phyloP scores from a whole-genome alignment of 176 grass and related monocot genomes.

The Musa beccarii region DNA sequence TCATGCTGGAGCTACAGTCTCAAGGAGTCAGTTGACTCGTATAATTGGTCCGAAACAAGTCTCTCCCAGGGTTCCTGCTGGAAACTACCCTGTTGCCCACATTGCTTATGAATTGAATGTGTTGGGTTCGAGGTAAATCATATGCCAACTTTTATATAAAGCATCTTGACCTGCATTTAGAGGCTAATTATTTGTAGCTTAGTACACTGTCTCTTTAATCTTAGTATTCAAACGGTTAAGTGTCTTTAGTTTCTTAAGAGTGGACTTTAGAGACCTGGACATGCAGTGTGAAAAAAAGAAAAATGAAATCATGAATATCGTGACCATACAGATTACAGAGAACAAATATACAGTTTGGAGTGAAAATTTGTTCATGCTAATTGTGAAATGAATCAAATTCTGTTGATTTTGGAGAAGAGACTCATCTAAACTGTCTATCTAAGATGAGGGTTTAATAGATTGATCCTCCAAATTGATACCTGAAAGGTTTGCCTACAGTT shows the following conservation, averaged over 20 bases:
- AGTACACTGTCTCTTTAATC: not conserved
- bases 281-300: not conserved
- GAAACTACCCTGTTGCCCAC: constrained; percentile 60
- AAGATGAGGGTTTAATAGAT: no score
- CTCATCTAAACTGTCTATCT: no score
- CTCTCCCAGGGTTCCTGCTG: constrained; percentile 57
- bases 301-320: not conserved
- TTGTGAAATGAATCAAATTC: no score
- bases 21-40: constrained; percentile 36
- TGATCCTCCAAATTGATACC: no score
- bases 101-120: constrained; percentile 66
- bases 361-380: no score
- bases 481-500: no score
- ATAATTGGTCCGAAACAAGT: constrained; percentile 67
- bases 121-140: constrained; percentile 63
- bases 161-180: not conserved
- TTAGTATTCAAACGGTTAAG: not conserved
- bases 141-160: not conserved
- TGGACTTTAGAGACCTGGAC: not conserved
- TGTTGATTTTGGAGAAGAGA: no score
- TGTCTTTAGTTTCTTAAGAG: not conserved
- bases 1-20: constrained; percentile 31
- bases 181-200: not conserved
- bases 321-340: no score
- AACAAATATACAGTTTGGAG: no score